Evolutionary conservation across 352 stramenopile species (phyloP), one percentile per base, ranked within the genome.

Genomic region (Globisporangium apiculatum): DNA sequence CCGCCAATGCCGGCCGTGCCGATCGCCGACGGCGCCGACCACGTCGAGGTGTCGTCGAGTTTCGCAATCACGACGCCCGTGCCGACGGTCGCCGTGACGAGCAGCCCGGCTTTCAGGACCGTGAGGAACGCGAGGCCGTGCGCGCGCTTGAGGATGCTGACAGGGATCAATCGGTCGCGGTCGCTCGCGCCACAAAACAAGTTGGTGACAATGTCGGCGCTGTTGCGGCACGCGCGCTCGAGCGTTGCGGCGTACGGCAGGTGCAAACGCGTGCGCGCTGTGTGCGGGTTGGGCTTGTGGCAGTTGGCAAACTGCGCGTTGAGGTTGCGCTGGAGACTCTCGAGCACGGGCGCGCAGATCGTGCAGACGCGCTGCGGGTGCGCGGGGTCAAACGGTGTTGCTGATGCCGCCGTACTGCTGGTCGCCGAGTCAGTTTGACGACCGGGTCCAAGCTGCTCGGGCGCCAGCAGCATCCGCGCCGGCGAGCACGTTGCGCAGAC

Each of bases 1-100:
- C 75, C 77, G 10, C 86, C 86, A 52, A 98, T 81, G 10, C 93
- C 92, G 0, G 82, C 84, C 0, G 90, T 93, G n/a, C 91, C 92
- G 61, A 98, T 98, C 8, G 95, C 95, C 36, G 83, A 96, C 1
- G 94, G 94, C 8, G 93, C 89, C 18, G 86, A 97, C 94, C 94
- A 98, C 24, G 77, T 71, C 12, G 24, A 31, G 24, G 86, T 78
- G 55, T 94, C 75, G 8, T 77, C 72, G 0, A 97, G 58, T 42
- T 96, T 89, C 10, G 90, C 87, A 50, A 98, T 91, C 10, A 98
- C 95, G 37, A 98, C 81, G 42, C 86, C 86, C 0, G 76, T 91
- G 36, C 86, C 86, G 35, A 87, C 72, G 58, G 90, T 92, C 48
- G 83, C 86, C 3, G 83, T 89, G 43, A 92, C 86, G n/a, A 96